Conservation (phyloP, 2,329 filamentous ascomycete species). For the Nemania sp. region DNA sequence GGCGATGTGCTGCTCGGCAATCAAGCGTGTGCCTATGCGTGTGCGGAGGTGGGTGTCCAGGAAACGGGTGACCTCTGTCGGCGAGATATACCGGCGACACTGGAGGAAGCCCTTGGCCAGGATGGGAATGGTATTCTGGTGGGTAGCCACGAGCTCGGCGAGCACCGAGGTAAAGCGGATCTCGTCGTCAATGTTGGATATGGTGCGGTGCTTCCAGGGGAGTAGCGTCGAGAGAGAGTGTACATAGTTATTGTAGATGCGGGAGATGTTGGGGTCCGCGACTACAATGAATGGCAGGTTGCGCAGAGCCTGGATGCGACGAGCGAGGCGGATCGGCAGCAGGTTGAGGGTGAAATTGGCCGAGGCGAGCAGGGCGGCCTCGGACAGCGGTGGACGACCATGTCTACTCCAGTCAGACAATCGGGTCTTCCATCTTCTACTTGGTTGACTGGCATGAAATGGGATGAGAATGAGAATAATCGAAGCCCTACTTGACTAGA, state of each 20-base stretch:
- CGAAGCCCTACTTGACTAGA: conserved; percentile 72
- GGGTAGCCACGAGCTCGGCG: conserved; percentile 92
- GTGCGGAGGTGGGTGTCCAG: conserved; percentile 92
- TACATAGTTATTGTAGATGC: conserved; percentile 95
- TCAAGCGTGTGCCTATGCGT: conserved; percentile 88
- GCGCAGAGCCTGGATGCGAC: conserved; percentile 88
- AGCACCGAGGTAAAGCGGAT: conserved; percentile 90
- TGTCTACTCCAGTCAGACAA: conserved; percentile 51
- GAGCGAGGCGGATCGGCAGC: conserved; percentile 87
- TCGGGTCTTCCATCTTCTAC: not conserved
- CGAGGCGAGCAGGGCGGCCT: conserved; percentile 79
- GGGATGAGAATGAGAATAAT: not conserved
- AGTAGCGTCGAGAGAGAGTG: conserved; percentile 90
- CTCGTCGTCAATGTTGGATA: conserved; percentile 82
- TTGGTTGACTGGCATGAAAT: not conserved
- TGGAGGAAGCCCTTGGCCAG: conserved; percentile 92
- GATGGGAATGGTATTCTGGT: conserved; percentile 91
- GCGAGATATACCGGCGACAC: conserved; percentile 85
- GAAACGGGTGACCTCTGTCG: conserved; percentile 83
- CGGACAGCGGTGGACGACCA: conserved; percentile 82
- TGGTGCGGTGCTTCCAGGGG: conserved; percentile 72
- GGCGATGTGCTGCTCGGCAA: conserved; percentile 96
- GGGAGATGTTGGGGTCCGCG: conserved; percentile 91
- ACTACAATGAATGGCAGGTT: conserved; percentile 98
- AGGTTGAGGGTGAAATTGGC: conserved; percentile 96